Evolutionary conservation across 2,329 filamentous ascomycete species (phyloP), one percentile per base, ranked within the genome.

Genomic region (Nigrograna mackinnonii): DNA sequence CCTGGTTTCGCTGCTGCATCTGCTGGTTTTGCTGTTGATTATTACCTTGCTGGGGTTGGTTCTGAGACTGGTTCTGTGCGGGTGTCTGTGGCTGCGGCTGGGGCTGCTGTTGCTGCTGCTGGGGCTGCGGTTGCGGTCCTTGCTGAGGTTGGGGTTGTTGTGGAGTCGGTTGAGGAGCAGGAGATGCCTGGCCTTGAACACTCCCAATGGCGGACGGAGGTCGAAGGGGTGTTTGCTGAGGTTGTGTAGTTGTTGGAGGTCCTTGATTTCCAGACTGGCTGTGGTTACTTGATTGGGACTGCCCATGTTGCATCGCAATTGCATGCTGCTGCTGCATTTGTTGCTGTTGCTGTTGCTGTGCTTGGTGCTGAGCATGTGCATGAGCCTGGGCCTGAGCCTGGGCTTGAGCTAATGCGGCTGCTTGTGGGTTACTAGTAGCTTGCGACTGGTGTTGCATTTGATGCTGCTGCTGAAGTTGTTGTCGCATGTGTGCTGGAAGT

Each of bases 381-480:
- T 76, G 67, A 35, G 68, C 64, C 63, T 79, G 71, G 34, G 70
- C 69, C 57, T 82, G 80, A 19, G 78, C 70, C 37, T 79, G 77
- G 73, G 75, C 32, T 13, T 32, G 19, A 22, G 39, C 39, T 18
- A 28, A 57, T 32, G 24, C 37, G 35, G 56, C 74, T 64, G 35
- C 70, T 35, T 66, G 72, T 6, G 74, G 70, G 42, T 54, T 54
- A 39, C 54, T 55, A 6, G 52, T 50, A n/a, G 48, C 45, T 30
- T 50, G 47, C 36, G 60, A 60, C 41, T 66, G 62, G 14, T 58
- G 56, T 60, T 47, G 74, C 65, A 59, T 58, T 49, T 75, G 74
- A 33, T 70, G 66, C 34, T 74, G 75, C 41, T 78, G 75, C 21
- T 73, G 76, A 48, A 77, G 74, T 44, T 74, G 70, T 37, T 72